Evolutionary conservation across 148 eudicot genomes (phyloP), one percentile per base, ranked within the genome.

Genomic region (Amaranthus hypochondriacus): DNA sequence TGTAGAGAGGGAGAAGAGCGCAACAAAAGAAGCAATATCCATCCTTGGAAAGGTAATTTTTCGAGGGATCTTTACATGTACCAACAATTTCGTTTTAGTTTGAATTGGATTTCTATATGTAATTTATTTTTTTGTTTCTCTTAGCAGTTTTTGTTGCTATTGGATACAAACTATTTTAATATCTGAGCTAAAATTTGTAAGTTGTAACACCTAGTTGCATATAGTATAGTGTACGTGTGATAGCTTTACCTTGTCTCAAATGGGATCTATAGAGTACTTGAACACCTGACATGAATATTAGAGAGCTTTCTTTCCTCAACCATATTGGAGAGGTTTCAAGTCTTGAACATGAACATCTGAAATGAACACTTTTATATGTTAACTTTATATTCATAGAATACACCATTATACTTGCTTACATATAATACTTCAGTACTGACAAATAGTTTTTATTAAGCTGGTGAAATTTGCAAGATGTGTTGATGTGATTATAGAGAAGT

Each of bases 1-100:
- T 63, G 71, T 87, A 91, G 97, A 88, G 83, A 82, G 97, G 90
- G 97, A 92, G 88, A 92, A 92, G 80, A 92, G 97, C 74, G 97
- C 97, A 51, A 89, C 97, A 66, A 92, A 92, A 78, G 92, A 92
- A 85, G 92, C 89, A 13, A 86, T 92, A 58, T 78, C 89, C 75
- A 92, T 92, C 74, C 79, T 89, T 67, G 82, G 76, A 76, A 89
- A 92, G 90, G 97, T 92, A 77, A 56, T 54, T 74, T 10, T 63
- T 54, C 60, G 39, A 48, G 10, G 39, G 66, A 60, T 14, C 69
- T 53, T 66, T 42, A 53, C 18, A 62, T 42, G 55, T 66, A 3
- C 43, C 49, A 18, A 50, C 66, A 54, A 42, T 50, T 2, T 54
- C 55, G 21, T 13, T 56, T 61, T 49, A 11, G 43, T 79, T 69